Evolutionary conservation across 2,329 filamentous ascomycete species (phyloP).

Genomic region (Aspergillus costaricaensis): DNA sequence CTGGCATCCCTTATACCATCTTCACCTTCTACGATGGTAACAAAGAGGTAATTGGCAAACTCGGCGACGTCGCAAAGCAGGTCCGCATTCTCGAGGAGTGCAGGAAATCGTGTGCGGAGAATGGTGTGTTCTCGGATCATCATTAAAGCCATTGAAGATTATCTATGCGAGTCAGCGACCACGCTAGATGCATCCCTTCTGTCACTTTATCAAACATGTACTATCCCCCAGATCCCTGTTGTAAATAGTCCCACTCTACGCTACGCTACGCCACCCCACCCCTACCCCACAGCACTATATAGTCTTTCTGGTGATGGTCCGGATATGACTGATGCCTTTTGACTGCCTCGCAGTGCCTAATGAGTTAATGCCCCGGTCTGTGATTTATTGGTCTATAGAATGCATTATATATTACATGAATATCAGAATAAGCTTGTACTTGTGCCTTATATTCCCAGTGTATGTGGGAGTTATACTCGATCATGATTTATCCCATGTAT

Average conservation of each 20-base stretch:
- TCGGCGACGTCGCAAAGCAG: constrained; percentile 79
- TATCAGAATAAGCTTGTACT: background rate
- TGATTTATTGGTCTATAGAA: background rate
- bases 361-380: background rate
- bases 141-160: constrained; percentile 20
- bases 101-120: constrained; percentile 52
- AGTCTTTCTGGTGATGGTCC: background rate
- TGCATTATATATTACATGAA: background rate
- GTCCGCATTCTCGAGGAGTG: constrained; percentile 76
- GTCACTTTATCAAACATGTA: background rate
- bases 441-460: no score
- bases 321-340: background rate
- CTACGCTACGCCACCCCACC: no score
- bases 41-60: constrained; percentile 71
- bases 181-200: background rate
- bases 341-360: background rate
- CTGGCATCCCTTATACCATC: constrained; percentile 79
- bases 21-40: constrained; percentile 86
- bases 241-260: constrained; percentile 1
- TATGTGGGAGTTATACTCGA: no score
- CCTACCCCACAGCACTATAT: background rate
- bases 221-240: background rate
- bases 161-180: background rate
- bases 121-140: constrained; percentile 37
- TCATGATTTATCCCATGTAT: no score